Evolutionary conservation across 176 grass and related monocot species (phyloP).

Genomic region (Pharus latifolius): DNA sequence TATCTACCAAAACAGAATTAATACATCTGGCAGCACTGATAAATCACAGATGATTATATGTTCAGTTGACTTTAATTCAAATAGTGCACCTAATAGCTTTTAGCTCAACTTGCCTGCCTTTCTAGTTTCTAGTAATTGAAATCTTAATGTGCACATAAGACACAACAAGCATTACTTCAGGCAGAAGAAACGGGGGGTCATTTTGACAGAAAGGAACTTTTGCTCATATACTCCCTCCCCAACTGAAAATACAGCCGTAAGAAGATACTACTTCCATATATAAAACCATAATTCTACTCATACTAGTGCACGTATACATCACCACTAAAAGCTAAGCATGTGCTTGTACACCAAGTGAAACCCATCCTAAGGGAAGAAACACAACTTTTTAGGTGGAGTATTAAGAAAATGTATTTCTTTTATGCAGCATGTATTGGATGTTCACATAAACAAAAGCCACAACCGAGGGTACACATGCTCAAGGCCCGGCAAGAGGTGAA

Average conservation of each 20-base stretch:
- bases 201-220: slow-evolving; percentile 10
- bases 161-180: slow-evolving; percentile 20
- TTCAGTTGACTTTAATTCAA: slow-evolving; percentile 29
- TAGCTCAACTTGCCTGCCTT: slow-evolving; percentile 20
- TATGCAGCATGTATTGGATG: slow-evolving; percentile 20
- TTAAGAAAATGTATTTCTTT: not conserved
- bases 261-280: not conserved
- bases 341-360: slow-evolving; percentile 24
- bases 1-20: slow-evolving; percentile 1
- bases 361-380: slow-evolving; percentile 6
- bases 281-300: not conserved
- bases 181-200: slow-evolving; percentile 17
- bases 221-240: not conserved
- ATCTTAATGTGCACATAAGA: slow-evolving; percentile 16
- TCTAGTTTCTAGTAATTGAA: slow-evolving; percentile 13
- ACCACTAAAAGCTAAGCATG: slow-evolving; percentile 9
- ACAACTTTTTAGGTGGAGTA: slow-evolving; percentile 10
- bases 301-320: not conserved
- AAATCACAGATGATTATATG: not conserved
- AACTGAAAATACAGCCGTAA: slow-evolving; percentile 2
- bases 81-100: slow-evolving; percentile 35
- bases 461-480: slow-evolving; percentile 17
- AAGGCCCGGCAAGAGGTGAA: slow-evolving; percentile 7
- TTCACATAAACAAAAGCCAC: slow-evolving; percentile 29
- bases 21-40: not conserved